phyloP scores from a whole-genome alignment of 2,329 filamentous ascomycete genomes.

The Herpomyces periplanetae region DNA sequence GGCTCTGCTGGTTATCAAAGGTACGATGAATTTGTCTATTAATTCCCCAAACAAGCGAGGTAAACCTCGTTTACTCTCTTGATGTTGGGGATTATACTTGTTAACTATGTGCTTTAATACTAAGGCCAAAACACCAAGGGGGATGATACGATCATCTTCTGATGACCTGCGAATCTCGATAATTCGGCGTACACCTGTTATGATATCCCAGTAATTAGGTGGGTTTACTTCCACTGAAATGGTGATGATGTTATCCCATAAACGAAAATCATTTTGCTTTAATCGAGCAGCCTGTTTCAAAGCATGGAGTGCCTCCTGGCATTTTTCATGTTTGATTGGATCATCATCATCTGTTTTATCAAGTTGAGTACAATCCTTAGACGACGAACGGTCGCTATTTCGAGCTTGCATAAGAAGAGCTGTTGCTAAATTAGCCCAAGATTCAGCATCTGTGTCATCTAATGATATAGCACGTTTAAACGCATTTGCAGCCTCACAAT shows the following conservation, averaged over 20 bases:
- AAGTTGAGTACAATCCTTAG: conserved; percentile 8
- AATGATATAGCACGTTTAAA: conserved; percentile 47
- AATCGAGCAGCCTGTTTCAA: conserved; percentile 55
- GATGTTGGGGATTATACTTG: conserved; percentile 8
- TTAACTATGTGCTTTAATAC: conserved; percentile 30
- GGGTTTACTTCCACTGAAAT: conserved; percentile 39
- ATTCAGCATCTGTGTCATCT: conserved; percentile 58
- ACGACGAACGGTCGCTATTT: conserved; percentile 7
- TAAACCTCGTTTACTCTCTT: conserved; percentile 9
- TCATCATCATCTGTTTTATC: conserved; percentile 6
- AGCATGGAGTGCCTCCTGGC: conserved; percentile 35
- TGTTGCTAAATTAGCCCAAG: conserved; percentile 75
- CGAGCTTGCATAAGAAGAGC: conserved; percentile 30
- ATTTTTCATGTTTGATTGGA: conserved; percentile 16
- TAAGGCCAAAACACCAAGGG: conserved; percentile 26
- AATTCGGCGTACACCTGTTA: conserved; percentile 31
- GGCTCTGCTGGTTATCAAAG: conserved; percentile 41
- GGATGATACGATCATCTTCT: conserved; percentile 35
- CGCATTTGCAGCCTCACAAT: conserved; percentile 36
- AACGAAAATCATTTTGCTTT: conserved; percentile 51
- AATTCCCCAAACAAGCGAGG: conserved; percentile 24
- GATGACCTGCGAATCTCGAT: conserved; percentile 25
- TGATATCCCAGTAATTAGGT: conserved; percentile 29
- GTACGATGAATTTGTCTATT: conserved; percentile 30
- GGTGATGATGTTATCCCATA: conserved; percentile 86